Base-by-base conservation (phyloP, 768 basidiomycete genomes). In the Mycena metata region DNA sequence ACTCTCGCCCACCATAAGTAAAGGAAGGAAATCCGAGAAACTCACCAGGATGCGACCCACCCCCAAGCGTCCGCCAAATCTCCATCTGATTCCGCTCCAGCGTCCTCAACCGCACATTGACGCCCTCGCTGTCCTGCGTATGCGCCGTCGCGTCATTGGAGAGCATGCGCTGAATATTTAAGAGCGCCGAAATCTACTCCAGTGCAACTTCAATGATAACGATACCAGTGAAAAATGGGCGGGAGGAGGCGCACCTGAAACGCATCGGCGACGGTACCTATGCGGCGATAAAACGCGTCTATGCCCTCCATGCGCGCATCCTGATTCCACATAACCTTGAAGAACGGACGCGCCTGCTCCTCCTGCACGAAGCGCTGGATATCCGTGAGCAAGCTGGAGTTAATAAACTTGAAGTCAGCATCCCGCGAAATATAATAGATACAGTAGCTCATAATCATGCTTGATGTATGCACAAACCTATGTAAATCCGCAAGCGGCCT, bases 211-310 rank as follows among this genome's bases (percentile, higher is more conserved):
- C 21, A 19, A 2, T n/a, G n/a, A n/a, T 11, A 12, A 17, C 5
- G 15, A 12, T n/a, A 7, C 3, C 16, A 6, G 30, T 15, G 21
- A 33, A n/a, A 11, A 16, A 23, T 13, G 41, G 21, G n/a, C 26
- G 4, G n/a, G n/a, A n/a, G n/a, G n/a, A n/a, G n/a, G 51, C 57
- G 2, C 36, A 15, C 67, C 47, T 69, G 56, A 49, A 69, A 69
- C 3, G 62, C 62, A 26, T 30, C 47, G 1, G 42, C 56, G 5
- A 58, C 4, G 19, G 41, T 26, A 9, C n/a, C 55, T 6, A 68
- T 57, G 3, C 60, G 60, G 7, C 55, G 62, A 60, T 69, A 39
- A 21, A 63, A 69, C 10, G 19, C 50, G 11, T 63, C 61, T 1
- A 69, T 69, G 2, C 21, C 17, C 2, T 57, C 49, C 15, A 63